Base-by-base conservation (phyloP, 2,329 filamentous ascomycete species). In the Penicillium olsonii region DNA sequence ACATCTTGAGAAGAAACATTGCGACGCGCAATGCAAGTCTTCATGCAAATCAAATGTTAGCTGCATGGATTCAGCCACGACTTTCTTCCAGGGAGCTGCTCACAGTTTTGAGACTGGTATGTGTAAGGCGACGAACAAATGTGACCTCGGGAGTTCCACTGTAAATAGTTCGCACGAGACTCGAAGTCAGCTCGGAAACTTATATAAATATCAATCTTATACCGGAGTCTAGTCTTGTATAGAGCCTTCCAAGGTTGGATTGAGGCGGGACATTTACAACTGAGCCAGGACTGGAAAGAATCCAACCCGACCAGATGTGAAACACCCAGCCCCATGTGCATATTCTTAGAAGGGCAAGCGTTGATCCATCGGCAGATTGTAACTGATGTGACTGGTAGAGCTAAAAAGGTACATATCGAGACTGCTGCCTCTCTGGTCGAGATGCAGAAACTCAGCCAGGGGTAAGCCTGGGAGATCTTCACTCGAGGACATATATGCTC, bases 251-350 rank as follows among this genome's bases (percentile, higher is more conserved):
- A n/a, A n/a, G n/a, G n/a, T n/a, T n/a, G n/a, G n/a, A n/a, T n/a
- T n/a, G n/a, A n/a, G n/a, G n/a, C n/a, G n/a, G n/a, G n/a, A n/a
- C n/a, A 38, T 26, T 14, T 27, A 15, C 31, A 26, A 34, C 19
- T 12, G n/a, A 42, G 48, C 42, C 40, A 20, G 27, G 38, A 50
- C 24, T 34, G 37, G 35, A 50, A 17, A 35, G 15, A 31, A 46
- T 54, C 50, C 31, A 48, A 54, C 53, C 35, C 38, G 29, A 52
- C 53, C 35, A 22, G 33, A 9, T 27, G 48, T 51, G 54, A 50
- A 59, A 56, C 56, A 45, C 14, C 42, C 29, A 40, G 22, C 18
- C 27, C 33, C 2, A 2, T n/a, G 33, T 10, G 18, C 4, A 24
- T 17, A 12, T 43, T 47, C 27, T 14, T 29, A 22, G 29, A 19